Evolutionary conservation across 108 stramenopile genomes (phyloP).

Genomic region (Nitzschia putrida): DNA sequence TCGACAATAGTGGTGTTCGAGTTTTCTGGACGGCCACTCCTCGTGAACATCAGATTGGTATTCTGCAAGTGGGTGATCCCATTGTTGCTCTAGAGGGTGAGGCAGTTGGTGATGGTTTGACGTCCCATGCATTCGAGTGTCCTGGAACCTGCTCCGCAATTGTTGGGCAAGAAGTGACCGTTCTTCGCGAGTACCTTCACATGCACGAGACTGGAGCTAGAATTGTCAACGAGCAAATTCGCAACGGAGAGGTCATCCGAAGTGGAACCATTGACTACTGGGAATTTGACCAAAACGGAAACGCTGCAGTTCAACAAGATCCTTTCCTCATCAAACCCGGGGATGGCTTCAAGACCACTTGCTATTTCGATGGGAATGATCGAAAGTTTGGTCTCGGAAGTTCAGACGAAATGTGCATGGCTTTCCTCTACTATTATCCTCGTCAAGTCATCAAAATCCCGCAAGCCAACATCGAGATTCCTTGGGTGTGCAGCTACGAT

Average conservation of each 20-base stretch:
- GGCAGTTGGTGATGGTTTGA: constrained; percentile 33
- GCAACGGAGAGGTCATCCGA: constrained; percentile 49
- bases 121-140: constrained; percentile 44
- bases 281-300: constrained; percentile 57
- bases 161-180: constrained; percentile 31
- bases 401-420: constrained; percentile 61
- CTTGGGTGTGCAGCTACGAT: constrained; percentile 19
- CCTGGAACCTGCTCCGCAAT: constrained; percentile 36
- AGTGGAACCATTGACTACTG: constrained; percentile 40
- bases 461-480: not conserved
- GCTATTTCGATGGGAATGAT: constrained; percentile 39
- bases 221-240: constrained; percentile 47
- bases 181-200: constrained; percentile 54
- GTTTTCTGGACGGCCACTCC: constrained; percentile 36
- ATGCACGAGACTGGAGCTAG: constrained; percentile 55
- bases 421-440: constrained; percentile 55
- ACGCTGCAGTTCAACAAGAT: constrained; percentile 32
- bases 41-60: constrained; percentile 35
- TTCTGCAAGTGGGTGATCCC: constrained; percentile 49
- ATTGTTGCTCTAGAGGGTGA: constrained; percentile 25
- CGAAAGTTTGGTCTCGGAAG: constrained; percentile 38
- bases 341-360: constrained; percentile 51
- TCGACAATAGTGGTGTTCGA: constrained; percentile 49
- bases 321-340: constrained; percentile 47
- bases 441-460: not conserved